phyloP scores from a whole-genome alignment of 2,329 filamentous ascomycete species.

The Aspergillus sp. region DNA sequence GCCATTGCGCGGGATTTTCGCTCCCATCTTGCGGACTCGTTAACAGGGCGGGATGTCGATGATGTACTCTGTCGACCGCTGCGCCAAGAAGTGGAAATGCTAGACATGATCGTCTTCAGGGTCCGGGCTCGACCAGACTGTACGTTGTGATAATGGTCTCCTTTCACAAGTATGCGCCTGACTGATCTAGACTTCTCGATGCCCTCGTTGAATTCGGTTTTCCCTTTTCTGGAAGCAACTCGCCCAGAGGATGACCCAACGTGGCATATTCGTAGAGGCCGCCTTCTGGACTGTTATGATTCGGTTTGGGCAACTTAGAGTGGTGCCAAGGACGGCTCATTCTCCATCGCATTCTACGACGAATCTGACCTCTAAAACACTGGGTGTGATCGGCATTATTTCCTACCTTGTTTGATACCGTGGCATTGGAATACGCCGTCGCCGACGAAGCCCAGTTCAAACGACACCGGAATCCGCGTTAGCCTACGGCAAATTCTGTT shows the following conservation, averaged over 20 bases:
- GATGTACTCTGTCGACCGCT: no score
- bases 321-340: not conserved
- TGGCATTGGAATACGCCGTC: not conserved
- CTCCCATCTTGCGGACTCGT: no score
- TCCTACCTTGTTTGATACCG: slow-evolving; percentile 18
- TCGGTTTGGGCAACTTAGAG: slow-evolving; percentile 11
- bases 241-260: slow-evolving; percentile 9
- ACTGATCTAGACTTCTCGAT: slow-evolving; percentile 19
- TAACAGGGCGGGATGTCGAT: no score
- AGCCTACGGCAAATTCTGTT: no score
- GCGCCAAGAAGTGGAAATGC: not conserved
- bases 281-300: slow-evolving; percentile 15
- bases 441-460: no score
- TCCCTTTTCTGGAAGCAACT: slow-evolving; percentile 19
- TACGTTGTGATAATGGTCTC: slow-evolving; percentile 4
- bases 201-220: slow-evolving; percentile 14
- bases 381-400: not conserved
- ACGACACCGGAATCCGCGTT: no score
- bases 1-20: no score
- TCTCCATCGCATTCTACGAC: slow-evolving; percentile 5
- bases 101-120: slow-evolving; percentile 20
- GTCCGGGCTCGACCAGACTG: slow-evolving; percentile 20
- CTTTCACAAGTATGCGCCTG: not conserved
- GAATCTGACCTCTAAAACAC: slow-evolving; percentile 7
- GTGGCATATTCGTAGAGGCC: slow-evolving; percentile 17